phyloP scores from a whole-genome alignment of 768 basidiomycete species.

The Phylloporus sp. region DNA sequence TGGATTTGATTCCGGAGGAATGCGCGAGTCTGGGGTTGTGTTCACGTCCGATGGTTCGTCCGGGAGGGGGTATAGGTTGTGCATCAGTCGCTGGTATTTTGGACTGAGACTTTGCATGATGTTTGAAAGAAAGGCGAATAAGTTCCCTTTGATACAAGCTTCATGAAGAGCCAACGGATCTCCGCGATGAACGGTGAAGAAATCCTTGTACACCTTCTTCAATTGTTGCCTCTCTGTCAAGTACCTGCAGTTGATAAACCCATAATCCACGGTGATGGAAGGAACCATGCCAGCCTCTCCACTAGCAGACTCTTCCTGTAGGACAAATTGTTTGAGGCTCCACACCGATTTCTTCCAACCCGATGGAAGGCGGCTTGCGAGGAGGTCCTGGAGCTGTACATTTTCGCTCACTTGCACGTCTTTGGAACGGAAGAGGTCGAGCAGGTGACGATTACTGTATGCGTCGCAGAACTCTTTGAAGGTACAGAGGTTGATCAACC shows the following conservation, averaged over 20 bases:
- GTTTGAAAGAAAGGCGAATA: slow-evolving; percentile 26
- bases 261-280: slow-evolving; percentile 8
- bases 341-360: slow-evolving; percentile 10
- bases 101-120: slow-evolving; percentile 19
- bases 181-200: slow-evolving; percentile 24
- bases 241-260: slow-evolving; percentile 13
- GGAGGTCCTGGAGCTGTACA: background rate
- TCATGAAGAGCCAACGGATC: slow-evolving; percentile 35
- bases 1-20: too few species aligned
- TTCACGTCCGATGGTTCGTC: too few species aligned
- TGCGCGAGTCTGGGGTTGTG: too few species aligned
- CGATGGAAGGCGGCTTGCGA: background rate
- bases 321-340: slow-evolving; percentile 5
- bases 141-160: slow-evolving; percentile 31
- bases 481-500: slow-evolving; percentile 7
- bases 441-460: background rate
- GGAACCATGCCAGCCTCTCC: background rate
- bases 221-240: slow-evolving; percentile 16
- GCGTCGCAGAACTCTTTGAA: slow-evolving; percentile 11
- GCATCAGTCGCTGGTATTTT: slow-evolving; percentile 28
- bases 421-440: slow-evolving; percentile 5
- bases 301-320: background rate
- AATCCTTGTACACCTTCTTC: slow-evolving; percentile 31
- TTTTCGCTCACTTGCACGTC: background rate
- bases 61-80: slow-evolving; percentile 26